Evolutionary conservation across 768 basidiomycete species (phyloP).

Genomic region (Lentinula sp.): DNA sequence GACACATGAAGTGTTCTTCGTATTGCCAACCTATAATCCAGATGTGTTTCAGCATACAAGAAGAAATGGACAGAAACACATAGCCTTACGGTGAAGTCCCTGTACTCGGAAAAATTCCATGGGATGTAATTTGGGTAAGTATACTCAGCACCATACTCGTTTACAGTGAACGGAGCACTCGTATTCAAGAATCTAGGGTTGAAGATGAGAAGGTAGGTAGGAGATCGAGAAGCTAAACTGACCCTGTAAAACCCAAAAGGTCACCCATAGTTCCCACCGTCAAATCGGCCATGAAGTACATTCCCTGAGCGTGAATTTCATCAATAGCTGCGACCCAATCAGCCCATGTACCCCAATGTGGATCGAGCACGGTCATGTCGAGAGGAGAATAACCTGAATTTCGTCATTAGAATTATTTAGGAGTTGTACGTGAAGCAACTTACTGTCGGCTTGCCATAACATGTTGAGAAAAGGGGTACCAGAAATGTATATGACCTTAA

Average conservation of each 20-base stretch:
- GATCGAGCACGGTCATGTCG: conserved; percentile 86
- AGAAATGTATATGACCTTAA: conserved; percentile 81
- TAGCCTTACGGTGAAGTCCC: conserved; percentile 65
- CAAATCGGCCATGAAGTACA: conserved; percentile 94
- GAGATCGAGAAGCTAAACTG: conserved; percentile 15
- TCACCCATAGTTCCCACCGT: conserved; percentile 92
- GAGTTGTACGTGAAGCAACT: conserved; percentile 24
- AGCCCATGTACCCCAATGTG: conserved; percentile 81
- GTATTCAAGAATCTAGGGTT: conserved; percentile 61
- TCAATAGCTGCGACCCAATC: conserved; percentile 79
- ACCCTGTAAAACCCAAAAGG: conserved; percentile 83
- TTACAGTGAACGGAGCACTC: conserved; percentile 73
- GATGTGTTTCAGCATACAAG: conserved; percentile 2
- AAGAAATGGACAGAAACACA: not conserved
- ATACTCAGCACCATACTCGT: conserved; percentile 71
- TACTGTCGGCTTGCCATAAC: conserved; percentile 95
- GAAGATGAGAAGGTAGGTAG: conserved; percentile 38
- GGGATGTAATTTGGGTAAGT: conserved; percentile 72
- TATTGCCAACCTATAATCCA: conserved; percentile 49
- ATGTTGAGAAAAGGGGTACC: conserved; percentile 93
- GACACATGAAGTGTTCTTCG: conserved; percentile 66
- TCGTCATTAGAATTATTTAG: conserved; percentile 8
- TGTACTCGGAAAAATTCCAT: conserved; percentile 83
- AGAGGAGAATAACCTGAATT: conserved; percentile 82
- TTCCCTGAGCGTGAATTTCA: conserved; percentile 70